phyloP scores from a whole-genome alignment of 345 rosid species.

The Eucalyptus fibrosa region DNA sequence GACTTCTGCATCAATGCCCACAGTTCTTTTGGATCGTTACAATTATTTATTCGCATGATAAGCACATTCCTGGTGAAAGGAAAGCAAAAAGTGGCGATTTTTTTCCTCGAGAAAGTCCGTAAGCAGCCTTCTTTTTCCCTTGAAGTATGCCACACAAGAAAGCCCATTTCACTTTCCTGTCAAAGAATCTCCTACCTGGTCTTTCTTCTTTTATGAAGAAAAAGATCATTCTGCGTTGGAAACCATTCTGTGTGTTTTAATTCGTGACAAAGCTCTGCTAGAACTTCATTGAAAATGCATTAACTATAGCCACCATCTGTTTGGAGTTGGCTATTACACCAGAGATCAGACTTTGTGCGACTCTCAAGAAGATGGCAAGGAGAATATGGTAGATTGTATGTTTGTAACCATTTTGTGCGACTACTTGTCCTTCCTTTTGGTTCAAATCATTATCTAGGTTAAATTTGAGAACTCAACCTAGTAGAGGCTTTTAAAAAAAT shows the following conservation, averaged over 20 bases:
- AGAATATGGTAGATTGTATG: background rate
- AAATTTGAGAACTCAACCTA: background rate
- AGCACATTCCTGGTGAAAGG: constrained; percentile 4
- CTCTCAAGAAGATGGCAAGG: background rate
- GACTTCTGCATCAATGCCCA: constrained; percentile 22
- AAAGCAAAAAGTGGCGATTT: background rate
- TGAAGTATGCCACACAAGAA: constrained; percentile 1
- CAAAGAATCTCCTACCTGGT: background rate
- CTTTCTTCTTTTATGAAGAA: background rate
- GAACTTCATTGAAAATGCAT: background rate
- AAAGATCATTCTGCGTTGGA: background rate
- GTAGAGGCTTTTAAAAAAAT: background rate
- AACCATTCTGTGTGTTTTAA: background rate
- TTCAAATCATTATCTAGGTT: background rate
- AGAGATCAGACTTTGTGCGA: background rate
- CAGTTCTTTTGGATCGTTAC: constrained; percentile 13
- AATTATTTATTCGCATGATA: constrained; percentile 9
- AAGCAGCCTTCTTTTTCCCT: background rate
- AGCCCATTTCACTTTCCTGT: background rate
- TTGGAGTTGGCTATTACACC: background rate
- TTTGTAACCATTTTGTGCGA: background rate
- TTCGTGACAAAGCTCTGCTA: background rate
- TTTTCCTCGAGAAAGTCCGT: background rate
- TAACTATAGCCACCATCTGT: background rate
- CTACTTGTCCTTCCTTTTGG: background rate